A percentile compares a stretch with the other conserved stretches of the same genome.
These are phyloP conservation scores for Rhizoclosmatium sp. DNA, from an alignment of 192 early-diverging fungal species.

Conservation along the genomic window DNA sequence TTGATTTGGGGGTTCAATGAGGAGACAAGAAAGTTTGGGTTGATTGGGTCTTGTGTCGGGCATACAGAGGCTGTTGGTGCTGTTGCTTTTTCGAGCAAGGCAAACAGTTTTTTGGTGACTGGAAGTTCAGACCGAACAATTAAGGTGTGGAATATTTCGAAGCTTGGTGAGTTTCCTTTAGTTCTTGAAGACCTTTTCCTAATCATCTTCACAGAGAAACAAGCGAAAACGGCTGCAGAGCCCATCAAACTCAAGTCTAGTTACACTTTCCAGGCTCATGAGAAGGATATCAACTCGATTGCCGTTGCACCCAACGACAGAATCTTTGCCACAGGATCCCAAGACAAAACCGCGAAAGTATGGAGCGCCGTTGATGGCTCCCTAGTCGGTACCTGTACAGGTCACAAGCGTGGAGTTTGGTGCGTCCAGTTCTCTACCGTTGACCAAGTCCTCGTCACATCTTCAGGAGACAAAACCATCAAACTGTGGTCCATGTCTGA, in stretches of 20 bases:
- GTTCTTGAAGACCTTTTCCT: background rate
- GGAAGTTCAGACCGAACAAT: constrained; percentile 95
- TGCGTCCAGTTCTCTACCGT: constrained; percentile 92
- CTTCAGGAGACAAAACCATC: constrained; percentile 92
- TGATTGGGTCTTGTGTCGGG: constrained; percentile 79
- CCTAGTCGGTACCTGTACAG: constrained; percentile 80
- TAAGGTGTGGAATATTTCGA: constrained; percentile 87
- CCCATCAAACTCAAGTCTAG: constrained; percentile 65
- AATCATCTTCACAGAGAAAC: constrained; percentile 5
- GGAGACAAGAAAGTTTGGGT: constrained; percentile 40
- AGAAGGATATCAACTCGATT: constrained; percentile 96
- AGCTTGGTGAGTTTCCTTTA: constrained; percentile 14
- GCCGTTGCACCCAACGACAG: constrained; percentile 90
- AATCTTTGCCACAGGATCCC: constrained; percentile 91
- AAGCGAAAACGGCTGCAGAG: constrained; percentile 11
- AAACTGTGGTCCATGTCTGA: constrained; percentile 94
- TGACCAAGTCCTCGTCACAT: constrained; percentile 91
- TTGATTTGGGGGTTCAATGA: constrained; percentile 80
- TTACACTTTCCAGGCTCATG: constrained; percentile 94
- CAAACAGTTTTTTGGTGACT: constrained; percentile 76
- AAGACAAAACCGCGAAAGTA: constrained; percentile 94
- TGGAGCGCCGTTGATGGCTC: constrained; percentile 69
- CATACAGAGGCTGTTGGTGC: constrained; percentile 95
- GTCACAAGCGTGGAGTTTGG: constrained; percentile 97
- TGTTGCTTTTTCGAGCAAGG: constrained; percentile 77